Conservation (phyloP, 2,329 filamentous ascomycete genomes). For the Eurotiales sp. region DNA sequence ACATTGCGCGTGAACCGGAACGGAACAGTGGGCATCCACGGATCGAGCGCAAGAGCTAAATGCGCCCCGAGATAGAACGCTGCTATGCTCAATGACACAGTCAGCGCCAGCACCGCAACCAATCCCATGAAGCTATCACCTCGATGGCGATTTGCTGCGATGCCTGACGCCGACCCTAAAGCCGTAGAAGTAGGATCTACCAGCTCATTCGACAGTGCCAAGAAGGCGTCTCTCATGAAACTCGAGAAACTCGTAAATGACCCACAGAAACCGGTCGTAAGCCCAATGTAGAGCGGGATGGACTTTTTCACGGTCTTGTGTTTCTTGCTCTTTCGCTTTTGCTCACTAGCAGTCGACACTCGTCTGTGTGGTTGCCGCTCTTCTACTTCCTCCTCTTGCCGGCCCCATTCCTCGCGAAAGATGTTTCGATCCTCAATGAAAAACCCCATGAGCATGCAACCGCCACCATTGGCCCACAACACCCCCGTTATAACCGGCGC, state of each 20-base stretch:
- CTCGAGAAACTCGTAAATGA: slow-evolving; percentile 87
- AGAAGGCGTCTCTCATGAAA: slow-evolving; percentile 75
- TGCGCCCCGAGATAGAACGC: slow-evolving; percentile 72
- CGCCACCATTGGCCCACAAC: slow-evolving; percentile 84
- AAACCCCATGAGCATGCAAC: slow-evolving; percentile 81
- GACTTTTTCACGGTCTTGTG: slow-evolving; percentile 72
- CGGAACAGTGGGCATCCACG: slow-evolving; percentile 47
- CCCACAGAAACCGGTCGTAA: slow-evolving; percentile 83
- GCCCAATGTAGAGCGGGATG: slow-evolving; percentile 80
- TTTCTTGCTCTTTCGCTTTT: slow-evolving; percentile 47
- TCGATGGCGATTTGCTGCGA: too few relatives aligned
- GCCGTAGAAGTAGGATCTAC: slow-evolving; percentile 43
- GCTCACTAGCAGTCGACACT: slow-evolving; percentile 11
- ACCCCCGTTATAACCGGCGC: slow-evolving; percentile 70
- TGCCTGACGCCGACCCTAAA: too few relatives aligned
- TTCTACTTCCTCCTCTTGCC: too few relatives aligned
- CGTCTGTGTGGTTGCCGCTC: neutral
- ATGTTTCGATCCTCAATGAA: slow-evolving; percentile 72
- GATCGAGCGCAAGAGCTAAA: slow-evolving; percentile 61
- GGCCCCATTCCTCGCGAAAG: slow-evolving; percentile 67
- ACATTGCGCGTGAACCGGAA: slow-evolving; percentile 21
- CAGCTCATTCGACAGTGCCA: slow-evolving; percentile 73
- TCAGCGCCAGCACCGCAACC: slow-evolving; percentile 69
- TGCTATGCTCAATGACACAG: slow-evolving; percentile 65
- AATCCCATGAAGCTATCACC: slow-evolving; percentile 83